Base-by-base conservation (phyloP, 1,284 basidiomycete genomes). In the Puccinia horiana region DNA sequence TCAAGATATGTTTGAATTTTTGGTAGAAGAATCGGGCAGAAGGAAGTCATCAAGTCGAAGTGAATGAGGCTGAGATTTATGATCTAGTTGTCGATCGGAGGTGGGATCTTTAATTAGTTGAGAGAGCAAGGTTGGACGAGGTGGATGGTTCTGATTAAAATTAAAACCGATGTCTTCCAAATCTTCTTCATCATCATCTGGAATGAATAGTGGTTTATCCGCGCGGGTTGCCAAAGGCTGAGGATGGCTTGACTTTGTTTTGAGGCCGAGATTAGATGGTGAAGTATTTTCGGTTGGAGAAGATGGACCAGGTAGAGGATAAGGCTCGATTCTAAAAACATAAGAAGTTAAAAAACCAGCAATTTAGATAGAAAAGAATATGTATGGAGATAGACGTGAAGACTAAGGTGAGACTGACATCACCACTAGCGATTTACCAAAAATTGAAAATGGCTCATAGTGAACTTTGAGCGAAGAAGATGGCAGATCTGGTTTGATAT, bases 401-500 rank as follows among this genome's bases (percentile, higher is more conserved):
- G 40, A 4, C 3, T 76, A 63, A 16, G 5, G 8, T n/a, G 52
- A 26, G 14, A 65, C 75, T 65, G 26, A 52, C 75, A 77, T 65
- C 1, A 77, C 75, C 58, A 77, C 32, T 11, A 77, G 44, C 16
- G 61, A 65, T 77, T 77, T 77, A 9, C 75, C 75, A 35, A 77
- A 77, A 18, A 77, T 77, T 37, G 75, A 77, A 49, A 77, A 77
- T 2, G 75, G 75, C 29, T 77, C 56, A 65, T 77, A 77, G 20
- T 77, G 58, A 3, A 77, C 75, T 77, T 77, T 77, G 18, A 77
- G 47, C 12, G 75, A 58, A 44, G 29, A 63, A 32, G 58, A 65
- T 42, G 73, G 52, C 26, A 63, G 42, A 37, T 61, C 54, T 23
- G 74, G 56, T 61, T 77, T 77, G 26, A 44, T 77, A 29, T 75